Evolutionary conservation across 2,329 filamentous ascomycete genomes (phyloP), one percentile per base, ranked within the genome.

Genomic region (Epichloe hybrida): DNA sequence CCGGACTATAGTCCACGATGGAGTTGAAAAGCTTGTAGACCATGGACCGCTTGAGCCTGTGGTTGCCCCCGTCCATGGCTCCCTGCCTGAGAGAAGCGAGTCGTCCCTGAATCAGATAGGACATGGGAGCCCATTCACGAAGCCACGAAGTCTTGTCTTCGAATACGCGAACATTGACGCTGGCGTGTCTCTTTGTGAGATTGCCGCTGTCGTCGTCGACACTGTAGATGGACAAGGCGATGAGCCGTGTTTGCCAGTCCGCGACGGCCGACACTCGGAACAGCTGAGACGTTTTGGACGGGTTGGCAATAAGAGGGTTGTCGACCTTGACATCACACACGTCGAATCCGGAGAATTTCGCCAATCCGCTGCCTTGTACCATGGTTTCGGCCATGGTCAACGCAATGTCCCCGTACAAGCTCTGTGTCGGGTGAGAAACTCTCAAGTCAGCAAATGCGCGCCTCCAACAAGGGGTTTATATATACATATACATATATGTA

Each of bases 11-110:
- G 58, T 80, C 75, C 5, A 81, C 79, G 0, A 81, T 72, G 11
- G 64, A 59, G 8, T 55, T 49, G 57, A 80, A 79, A 1, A 80
- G 75, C 68, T 89, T 90, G 75, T 93, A 93, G 4, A 61, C 39
- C 39, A 64, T 56, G 15, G 52, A 17, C 17, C 37, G 37, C 13
- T 9, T 17, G 17, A 39, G 37, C 17, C 8, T 39, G 13, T 15
- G 13, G 17, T n/a, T 39, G 17, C n/a, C 17, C n/a, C 49, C 13
- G 53, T 54, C 4, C 58, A 57, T 3, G 31, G 9, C 50, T 84
- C 74, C 51, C 81, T 77, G 21, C 72, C 31, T 31, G 31, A 31
- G 31, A 9, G 31, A 31, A 9, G 8, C 31, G 8, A 31, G 31
- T 31, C 31, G 31, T 31, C 31, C 31, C 7, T 4, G 31, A 9